A percentile compares a stretch with the other conserved stretches of the same genome.
Conservation (phyloP, 2,329 filamentous ascomycete species). For the Fusarium marasasianum region DNA sequence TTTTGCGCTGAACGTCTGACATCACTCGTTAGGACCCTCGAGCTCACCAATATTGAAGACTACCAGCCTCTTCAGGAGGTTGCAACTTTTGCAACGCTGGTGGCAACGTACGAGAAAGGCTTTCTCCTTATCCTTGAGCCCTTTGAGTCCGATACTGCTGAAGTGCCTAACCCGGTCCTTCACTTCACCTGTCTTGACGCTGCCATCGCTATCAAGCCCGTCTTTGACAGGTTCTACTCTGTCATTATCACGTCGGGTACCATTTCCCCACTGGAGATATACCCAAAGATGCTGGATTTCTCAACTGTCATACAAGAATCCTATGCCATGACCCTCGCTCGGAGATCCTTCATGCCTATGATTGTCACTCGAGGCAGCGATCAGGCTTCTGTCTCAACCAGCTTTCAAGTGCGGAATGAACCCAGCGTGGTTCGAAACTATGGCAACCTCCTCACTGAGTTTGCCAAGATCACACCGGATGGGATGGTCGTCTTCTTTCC, state of each 20-base stretch:
- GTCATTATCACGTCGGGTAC: constrained; percentile 99
- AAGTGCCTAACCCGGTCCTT: constrained; percentile 94
- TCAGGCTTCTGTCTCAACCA: constrained; percentile 90
- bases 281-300: constrained; percentile 98
- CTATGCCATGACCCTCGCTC: constrained; percentile 94
- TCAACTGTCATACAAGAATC: constrained; percentile 93
- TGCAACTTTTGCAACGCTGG: constrained; percentile 94
- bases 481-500: constrained; percentile 99
- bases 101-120: constrained; percentile 95
- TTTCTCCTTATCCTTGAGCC: constrained; percentile 97
- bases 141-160: constrained; percentile 93
- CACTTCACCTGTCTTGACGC: constrained; percentile 98
- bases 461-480: constrained; percentile 94
- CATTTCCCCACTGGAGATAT: constrained; percentile 97
- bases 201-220: constrained; percentile 96
- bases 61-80: constrained; percentile 97
- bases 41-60: constrained; percentile 97
- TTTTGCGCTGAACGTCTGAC: constrained; percentile 97
- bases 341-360: constrained; percentile 96
- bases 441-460: constrained; percentile 91
- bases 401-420: constrained; percentile 95
- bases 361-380: constrained; percentile 96
- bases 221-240: constrained; percentile 96
- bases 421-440: constrained; percentile 98
- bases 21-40: constrained; percentile 91